phyloP scores from a whole-genome alignment of 257 asterid genomes.

The Ophiorrhiza pumila region DNA sequence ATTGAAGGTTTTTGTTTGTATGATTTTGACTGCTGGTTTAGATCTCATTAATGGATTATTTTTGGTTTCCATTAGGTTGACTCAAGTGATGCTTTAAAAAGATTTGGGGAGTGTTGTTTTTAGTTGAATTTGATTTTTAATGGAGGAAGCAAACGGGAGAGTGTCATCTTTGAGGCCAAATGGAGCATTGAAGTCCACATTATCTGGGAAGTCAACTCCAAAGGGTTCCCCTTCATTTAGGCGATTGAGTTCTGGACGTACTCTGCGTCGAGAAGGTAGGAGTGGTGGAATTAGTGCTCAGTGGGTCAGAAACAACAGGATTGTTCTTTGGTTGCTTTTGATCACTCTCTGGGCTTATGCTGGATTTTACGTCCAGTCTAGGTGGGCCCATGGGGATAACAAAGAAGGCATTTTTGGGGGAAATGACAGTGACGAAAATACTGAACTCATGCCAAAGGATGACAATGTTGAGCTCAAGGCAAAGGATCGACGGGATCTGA shows the following conservation, averaged over 20 bases:
- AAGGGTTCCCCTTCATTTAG: constrained; percentile 83
- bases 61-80: background rate
- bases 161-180: constrained; percentile 62
- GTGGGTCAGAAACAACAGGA: constrained; percentile 69
- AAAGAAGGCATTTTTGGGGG: constrained; percentile 94
- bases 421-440: constrained; percentile 40
- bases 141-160: constrained; percentile 78
- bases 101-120: background rate
- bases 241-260: constrained; percentile 59
- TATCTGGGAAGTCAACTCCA: constrained; percentile 73
- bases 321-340: constrained; percentile 88
- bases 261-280: constrained; percentile 61
- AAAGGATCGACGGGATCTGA: constrained; percentile 46
- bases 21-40: background rate
- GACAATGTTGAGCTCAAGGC: constrained; percentile 33
- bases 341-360: constrained; percentile 98
- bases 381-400: constrained; percentile 98
- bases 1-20: background rate
- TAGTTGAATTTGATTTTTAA: constrained; percentile 19
- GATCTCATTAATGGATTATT: background rate
- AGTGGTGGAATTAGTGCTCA: constrained; percentile 34
- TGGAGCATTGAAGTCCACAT: constrained; percentile 50
- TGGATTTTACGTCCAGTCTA: constrained; percentile 85
- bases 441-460: constrained; percentile 27
- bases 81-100: background rate